A percentile compares a stretch with the other conserved stretches of the same genome.
These are phyloP conservation scores for Trametes cinnabarina DNA, from an alignment of 768 basidiomycete species.

Conservation along the genomic window DNA sequence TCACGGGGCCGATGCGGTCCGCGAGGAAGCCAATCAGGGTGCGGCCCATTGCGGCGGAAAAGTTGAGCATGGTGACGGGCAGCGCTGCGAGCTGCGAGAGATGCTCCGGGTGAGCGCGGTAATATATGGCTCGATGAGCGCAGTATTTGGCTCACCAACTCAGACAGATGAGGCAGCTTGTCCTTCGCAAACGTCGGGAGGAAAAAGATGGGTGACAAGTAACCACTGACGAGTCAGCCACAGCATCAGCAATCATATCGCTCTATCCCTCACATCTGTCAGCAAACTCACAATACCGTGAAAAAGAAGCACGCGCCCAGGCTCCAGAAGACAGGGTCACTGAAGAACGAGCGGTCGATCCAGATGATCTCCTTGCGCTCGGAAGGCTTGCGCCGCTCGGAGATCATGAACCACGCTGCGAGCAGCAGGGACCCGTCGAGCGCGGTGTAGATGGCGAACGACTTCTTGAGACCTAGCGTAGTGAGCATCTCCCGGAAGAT, in stretches of 20 bases:
- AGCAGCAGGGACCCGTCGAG: slow-evolving; percentile 19
- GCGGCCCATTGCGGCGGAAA: slow-evolving; percentile 25
- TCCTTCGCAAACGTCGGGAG: slow-evolving; percentile 21
- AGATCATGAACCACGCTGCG: slow-evolving; percentile 20
- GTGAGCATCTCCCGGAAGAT: slow-evolving; percentile 23
- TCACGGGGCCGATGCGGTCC: slow-evolving; percentile 39
- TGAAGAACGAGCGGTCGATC: slow-evolving; percentile 24
- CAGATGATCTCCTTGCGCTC: slow-evolving; percentile 20
- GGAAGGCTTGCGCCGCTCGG: slow-evolving; percentile 14
- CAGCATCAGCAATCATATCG: not conserved
- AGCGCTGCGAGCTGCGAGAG: slow-evolving; percentile 14
- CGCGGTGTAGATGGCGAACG: slow-evolving; percentile 23
- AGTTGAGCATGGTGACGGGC: slow-evolving; percentile 22
- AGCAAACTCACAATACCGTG: slow-evolving; percentile 17
- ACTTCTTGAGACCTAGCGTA: slow-evolving; percentile 17
- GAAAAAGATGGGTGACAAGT: slow-evolving; percentile 21
- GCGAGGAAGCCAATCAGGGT: slow-evolving; percentile 37
- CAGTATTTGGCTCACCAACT: slow-evolving; percentile 5
- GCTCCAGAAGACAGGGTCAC: slow-evolving; percentile 33
- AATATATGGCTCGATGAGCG: not conserved
- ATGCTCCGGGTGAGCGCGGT: not conserved
- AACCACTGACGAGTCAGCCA: slow-evolving; percentile 10
- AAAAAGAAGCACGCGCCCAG: slow-evolving; percentile 33
- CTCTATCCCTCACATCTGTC: too few species aligned
- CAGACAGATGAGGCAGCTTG: slow-evolving; percentile 17